Evolutionary conservation across 495 filamentous ascomycete genomes (phyloP).

Genomic region (Lasiosphaeria ovina): DNA sequence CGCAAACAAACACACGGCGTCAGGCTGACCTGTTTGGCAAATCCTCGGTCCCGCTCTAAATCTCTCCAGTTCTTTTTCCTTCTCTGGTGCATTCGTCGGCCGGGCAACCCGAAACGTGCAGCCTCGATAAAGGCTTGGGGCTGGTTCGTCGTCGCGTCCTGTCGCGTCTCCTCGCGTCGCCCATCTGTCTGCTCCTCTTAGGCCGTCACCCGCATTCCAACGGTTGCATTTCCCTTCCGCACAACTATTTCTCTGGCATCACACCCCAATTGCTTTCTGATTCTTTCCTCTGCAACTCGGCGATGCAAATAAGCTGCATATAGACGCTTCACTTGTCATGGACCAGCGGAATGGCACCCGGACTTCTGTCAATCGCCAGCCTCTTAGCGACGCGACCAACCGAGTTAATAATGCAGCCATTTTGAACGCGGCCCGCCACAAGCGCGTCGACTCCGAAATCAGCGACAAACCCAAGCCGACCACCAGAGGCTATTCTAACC

Average conservation of each 20-base stretch:
- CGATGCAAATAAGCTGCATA: not conserved
- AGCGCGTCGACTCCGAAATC: slow-evolving; percentile 14
- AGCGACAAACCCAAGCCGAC: slow-evolving; percentile 21
- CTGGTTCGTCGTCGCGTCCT: not conserved
- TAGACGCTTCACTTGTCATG: slow-evolving; percentile 28
- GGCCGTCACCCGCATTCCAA: not conserved
- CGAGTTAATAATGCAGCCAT: slow-evolving; percentile 42
- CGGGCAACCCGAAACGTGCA: too few relatives aligned
- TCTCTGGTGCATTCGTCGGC: too few relatives aligned
- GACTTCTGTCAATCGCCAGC: slow-evolving; percentile 35
- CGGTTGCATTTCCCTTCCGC: not conserved
- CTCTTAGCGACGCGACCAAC: slow-evolving; percentile 48
- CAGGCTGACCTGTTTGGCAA: too few relatives aligned
- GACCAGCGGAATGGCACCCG: slow-evolving; percentile 29
- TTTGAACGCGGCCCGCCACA: slow-evolving; percentile 14
- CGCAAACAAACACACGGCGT: too few relatives aligned
- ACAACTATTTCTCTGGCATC: not conserved
- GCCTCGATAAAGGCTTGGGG: too few relatives aligned
- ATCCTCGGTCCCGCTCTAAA: too few relatives aligned
- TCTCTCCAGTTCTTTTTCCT: too few relatives aligned
- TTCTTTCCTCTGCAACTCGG: not conserved
- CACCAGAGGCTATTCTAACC: slow-evolving; percentile 14
- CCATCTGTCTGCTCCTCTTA: too few relatives aligned
- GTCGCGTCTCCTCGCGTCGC: not conserved
- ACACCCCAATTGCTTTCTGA: not conserved